phyloP scores from a whole-genome alignment of 345 rosid species.

The Euphorbia peplus region DNA sequence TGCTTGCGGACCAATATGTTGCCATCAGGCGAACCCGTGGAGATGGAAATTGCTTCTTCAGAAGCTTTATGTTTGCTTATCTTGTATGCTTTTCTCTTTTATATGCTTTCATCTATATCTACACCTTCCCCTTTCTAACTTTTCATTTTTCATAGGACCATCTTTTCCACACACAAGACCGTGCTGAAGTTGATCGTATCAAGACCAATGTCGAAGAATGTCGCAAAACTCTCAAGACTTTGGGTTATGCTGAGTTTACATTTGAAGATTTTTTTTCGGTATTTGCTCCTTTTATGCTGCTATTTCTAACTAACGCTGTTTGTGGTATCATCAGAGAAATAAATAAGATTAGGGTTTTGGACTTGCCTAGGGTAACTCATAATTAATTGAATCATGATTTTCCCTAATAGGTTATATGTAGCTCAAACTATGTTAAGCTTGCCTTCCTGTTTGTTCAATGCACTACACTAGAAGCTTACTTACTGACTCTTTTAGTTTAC shows the following conservation, averaged over 20 bases:
- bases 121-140: too few species aligned
- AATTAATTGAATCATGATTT: neutral
- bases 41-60: conserved; percentile 98
- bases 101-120: neutral
- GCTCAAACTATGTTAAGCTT: neutral
- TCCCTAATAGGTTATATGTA: neutral
- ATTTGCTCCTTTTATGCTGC: neutral
- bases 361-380: neutral
- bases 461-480: neutral
- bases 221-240: conserved; percentile 79
- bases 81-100: conserved; percentile 50
- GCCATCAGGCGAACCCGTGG: conserved; percentile 92
- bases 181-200: conserved; percentile 75
- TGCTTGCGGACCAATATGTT: conserved; percentile 60
- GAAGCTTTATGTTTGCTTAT: conserved; percentile 93
- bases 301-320: neutral
- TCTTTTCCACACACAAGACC: conserved; percentile 75
- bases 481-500: neutral
- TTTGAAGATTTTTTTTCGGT: conserved; percentile 98
- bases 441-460: conserved; percentile 1
- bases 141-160: too few species aligned
- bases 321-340: neutral
- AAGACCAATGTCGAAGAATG: conserved; percentile 84
- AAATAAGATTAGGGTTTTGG: neutral
- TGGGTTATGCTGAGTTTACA: conserved; percentile 90